These are phyloP conservation scores for Amylocystis lapponica DNA, from an alignment of 768 basidiomycete genomes.

Conservation along the genomic window DNA sequence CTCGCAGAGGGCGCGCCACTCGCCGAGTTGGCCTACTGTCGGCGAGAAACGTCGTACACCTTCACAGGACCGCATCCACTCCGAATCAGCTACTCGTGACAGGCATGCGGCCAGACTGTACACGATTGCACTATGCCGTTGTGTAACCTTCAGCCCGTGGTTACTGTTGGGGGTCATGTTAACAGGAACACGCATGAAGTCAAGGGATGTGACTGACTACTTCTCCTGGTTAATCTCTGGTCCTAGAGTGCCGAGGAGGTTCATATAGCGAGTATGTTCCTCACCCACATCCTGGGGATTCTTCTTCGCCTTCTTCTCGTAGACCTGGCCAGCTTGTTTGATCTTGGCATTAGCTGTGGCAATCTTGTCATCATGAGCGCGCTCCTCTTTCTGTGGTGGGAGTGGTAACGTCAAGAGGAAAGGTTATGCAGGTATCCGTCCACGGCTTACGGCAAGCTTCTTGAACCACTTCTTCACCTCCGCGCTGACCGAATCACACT, in stretches of 20 bases:
- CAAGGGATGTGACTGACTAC: constrained; percentile 44
- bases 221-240: constrained; percentile 79
- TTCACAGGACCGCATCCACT: constrained; percentile 72
- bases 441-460: constrained; percentile 59
- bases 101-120: constrained; percentile 60
- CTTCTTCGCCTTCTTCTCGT: constrained; percentile 80
- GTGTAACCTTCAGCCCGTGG: constrained; percentile 56
- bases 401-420: neutral
- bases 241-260: constrained; percentile 62
- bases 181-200: neutral
- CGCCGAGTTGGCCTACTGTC: constrained; percentile 61
- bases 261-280: constrained; percentile 75
- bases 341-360: constrained; percentile 62
- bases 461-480: constrained; percentile 87
- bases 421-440: neutral
- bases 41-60: constrained; percentile 63
- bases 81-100: constrained; percentile 69
- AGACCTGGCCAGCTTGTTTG: constrained; percentile 71
- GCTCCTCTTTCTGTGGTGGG: constrained; percentile 66
- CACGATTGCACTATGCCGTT: constrained; percentile 52
- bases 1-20: constrained; percentile 73
- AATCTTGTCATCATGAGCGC: constrained; percentile 67
- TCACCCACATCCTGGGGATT: constrained; percentile 59
- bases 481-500: constrained; percentile 54
- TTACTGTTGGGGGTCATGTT: constrained; percentile 39